Conservation (phyloP, 2,329 filamentous ascomycete genomes). For the Fusarium virguliforme region DNA sequence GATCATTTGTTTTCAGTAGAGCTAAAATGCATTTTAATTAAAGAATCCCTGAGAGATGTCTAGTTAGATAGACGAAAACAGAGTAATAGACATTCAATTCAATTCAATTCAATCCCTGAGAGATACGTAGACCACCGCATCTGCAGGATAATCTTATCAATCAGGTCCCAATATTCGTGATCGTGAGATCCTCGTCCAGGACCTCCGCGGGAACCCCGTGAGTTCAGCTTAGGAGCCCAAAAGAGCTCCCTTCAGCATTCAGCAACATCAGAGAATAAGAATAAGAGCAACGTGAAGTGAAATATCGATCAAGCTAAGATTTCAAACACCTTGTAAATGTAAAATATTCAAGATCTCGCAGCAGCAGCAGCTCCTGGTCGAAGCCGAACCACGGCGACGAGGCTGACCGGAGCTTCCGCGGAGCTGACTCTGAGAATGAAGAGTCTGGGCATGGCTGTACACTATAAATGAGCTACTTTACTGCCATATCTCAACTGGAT, state of each 20-base stretch:
- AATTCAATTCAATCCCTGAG: too few species aligned
- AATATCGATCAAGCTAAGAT: neutral
- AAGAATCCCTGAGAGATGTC: too few species aligned
- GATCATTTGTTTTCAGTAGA: too few species aligned
- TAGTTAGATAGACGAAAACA: too few species aligned
- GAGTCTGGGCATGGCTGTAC: neutral
- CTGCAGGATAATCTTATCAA: constrained; percentile 5
- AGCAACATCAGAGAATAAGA: neutral
- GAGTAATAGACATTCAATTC: too few species aligned
- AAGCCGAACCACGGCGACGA: neutral
- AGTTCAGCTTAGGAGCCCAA: neutral
- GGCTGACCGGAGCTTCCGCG: constrained; percentile 2
- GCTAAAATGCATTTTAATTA: too few species aligned
- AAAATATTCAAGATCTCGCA: neutral
- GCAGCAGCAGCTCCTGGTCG: neutral
- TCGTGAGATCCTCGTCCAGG: neutral
- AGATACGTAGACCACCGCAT: neutral
- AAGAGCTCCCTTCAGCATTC: neutral
- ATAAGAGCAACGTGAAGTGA: neutral
- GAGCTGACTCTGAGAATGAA: neutral
- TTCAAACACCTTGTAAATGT: neutral
- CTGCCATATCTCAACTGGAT: too few species aligned
- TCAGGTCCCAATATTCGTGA: neutral
- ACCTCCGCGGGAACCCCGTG: neutral
- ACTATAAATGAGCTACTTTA: neutral